Evolutionary conservation across 2,329 filamentous ascomycete genomes (phyloP), one percentile per base, ranked within the genome.

Genomic region (Colletotrichum viniferum): DNA sequence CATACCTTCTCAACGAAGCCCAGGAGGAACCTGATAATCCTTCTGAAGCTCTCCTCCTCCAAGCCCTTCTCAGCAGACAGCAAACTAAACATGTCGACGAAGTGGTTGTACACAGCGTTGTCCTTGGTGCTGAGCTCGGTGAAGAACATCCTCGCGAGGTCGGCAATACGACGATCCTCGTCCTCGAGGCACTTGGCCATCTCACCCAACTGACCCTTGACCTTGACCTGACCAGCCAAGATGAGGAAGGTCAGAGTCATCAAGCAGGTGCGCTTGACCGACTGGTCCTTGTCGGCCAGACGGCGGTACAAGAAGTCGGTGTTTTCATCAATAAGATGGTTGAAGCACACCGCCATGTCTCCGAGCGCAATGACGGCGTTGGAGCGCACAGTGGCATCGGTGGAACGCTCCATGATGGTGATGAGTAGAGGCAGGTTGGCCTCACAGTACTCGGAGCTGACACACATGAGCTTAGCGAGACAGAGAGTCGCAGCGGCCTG

Each of bases 181-280:
- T 99, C 97, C 85, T 99, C 97, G 34, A 99, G 90, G 79, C 97
- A 99, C 87, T 99, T 99, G 72, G 97, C 97, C 97, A 99, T 99
- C 87, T 98, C 96, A 64, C 97, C 97, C 13, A 99, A 88, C 85
- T 99, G 97, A 30, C 97, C 97, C 88, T 99, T 99, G 84, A 99
- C 97, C 89, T 99, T 99, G 87, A 99, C 96, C 85, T 99, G 97
- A 30, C 97, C 97, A 1, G 97, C 97, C 60, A 99, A 87, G 80
- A 99, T 99, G 72, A 99, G 86, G 89, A 99, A 99, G 0, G 97
- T 99, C 79, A 99, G 86, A 1, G 97, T 99, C 97, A 98, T 99
- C 26, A 99, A 90, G 84, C 97, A 99, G 0, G 97, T 99, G 13
- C 97, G 93, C 88, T 98, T 99, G 77, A 99, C 97, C 4, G 94